Base-by-base conservation (phyloP, 2,329 filamentous ascomycete genomes). In the Rhytidhysteron rufulum region DNA sequence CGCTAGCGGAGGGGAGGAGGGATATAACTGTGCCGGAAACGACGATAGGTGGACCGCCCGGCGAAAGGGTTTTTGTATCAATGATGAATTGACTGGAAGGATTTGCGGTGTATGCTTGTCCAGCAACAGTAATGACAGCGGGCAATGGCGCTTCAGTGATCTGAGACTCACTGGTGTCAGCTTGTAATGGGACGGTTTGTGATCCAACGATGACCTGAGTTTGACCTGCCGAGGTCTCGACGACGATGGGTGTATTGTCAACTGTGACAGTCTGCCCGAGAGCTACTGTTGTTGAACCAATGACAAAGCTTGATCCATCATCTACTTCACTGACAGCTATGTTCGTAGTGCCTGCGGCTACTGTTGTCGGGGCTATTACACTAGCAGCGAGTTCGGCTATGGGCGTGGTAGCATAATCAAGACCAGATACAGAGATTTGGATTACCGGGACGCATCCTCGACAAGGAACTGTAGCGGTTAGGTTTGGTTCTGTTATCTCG, bases 21-120 rank as follows among this genome's bases (percentile, higher is more conserved):
- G 57, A 62, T 1, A 67, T 37, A 7, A 45, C 54, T 5, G 59
- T 68, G 8, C 51, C 66, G 37, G 58, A 58, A 7, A 70, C 55
- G 0, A 57, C 64, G 18, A 67, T 51, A 4, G 57, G 49, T 4
- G 56, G 42, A 3, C 62, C 62, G 13, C 63, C 64, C 11, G 65
- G 58, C 13, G 38, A 34, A 4, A 70, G 48, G 3, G 56, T 64
- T 27, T 66, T 60, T 2, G 47, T 50, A 13, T 38, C 49, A 22
- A 68, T 34, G 1, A 62, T 29, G 40, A 63, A 63, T 25, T 60
- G 47, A 13, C 61, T 57, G 21, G 54, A 48, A 7, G 59, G 40
- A 17, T 63, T 62, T 15, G 63, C 55, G 1, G 60, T 58, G 24
- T 66, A 39, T 13, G 45, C 54, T 25, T 47, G 9, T 8, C 44